Evolutionary conservation across 768 basidiomycete species (phyloP), one percentile per base, ranked within the genome.

Genomic region (Symmetrospora coprosmae): DNA sequence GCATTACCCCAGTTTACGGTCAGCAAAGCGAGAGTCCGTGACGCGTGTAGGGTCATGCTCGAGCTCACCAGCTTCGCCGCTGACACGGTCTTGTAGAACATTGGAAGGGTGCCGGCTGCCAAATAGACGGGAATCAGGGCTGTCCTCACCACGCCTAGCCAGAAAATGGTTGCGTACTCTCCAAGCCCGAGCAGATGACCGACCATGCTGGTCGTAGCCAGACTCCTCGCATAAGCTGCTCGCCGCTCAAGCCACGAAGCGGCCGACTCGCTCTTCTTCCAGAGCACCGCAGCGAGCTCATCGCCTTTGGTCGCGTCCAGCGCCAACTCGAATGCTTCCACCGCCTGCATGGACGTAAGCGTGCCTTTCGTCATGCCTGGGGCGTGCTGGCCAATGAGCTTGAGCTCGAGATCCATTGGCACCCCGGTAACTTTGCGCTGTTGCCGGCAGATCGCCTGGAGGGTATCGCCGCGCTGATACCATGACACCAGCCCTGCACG

Each of bases 161-260:
- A n/a, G n/a, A 50, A 14, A 8, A 35, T 34, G 27, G 16, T 33
- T 27, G 39, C 51, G 25, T 46, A 46, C 17, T 75, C 74, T 2
- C 74, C 74, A 11, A 75, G 53, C 13, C 74, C 74, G 34, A 74
- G 71, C 28, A 74, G 67, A 51, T 73, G 70, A 0, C 74, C 74
- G 16, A 74, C 69, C 64, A 73, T 71, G 9, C 65, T 64, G 25
- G 65, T 66, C 17, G 65, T 63, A 1, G 68, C 68, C 31, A 67
- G 62, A 11, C 53, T 58, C 4, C 66, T 56, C 35, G 65, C 52
- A 46, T 65, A 67, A 19, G 52, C 53, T 33, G 64, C 65, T 30
- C 64, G 52, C 7, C 64, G 56, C 7, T 65, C 64, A 46, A 65
- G 60, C 66, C 66, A 65, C 13, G 59, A 55, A 17, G 65, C 64